A percentile compares a stretch with the other conserved stretches of the same genome.
These are phyloP conservation scores for Aquilaria agallochum DNA, from an alignment of 441 rosid species.

Conservation along the genomic window DNA sequence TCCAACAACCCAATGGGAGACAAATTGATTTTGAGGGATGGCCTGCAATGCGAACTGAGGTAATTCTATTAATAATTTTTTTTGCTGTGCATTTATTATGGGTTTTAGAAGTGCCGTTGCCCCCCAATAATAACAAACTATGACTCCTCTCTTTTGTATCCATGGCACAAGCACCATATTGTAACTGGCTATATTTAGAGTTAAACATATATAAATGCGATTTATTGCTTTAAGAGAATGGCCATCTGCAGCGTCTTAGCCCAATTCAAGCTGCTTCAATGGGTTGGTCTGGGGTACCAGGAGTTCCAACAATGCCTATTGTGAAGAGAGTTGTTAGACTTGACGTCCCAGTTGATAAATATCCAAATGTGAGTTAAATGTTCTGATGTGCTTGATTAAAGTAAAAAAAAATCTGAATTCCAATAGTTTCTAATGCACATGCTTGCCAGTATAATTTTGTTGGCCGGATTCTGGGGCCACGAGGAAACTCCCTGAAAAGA, in stretches of 20 bases:
- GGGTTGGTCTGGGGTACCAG: constrained; percentile 79
- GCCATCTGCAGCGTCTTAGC: constrained; percentile 68
- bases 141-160: too few relatives aligned
- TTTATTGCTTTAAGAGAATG: constrained; percentile 58
- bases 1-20: constrained; percentile 69
- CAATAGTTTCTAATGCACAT: constrained; percentile 24
- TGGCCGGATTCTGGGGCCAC: constrained; percentile 93
- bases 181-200: too few relatives aligned
- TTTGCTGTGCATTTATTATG: background rate
- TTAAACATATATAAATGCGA: background rate
- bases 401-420: background rate
- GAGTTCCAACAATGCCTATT: constrained; percentile 53
- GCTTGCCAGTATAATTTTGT: constrained; percentile 81
- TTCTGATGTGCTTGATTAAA: background rate
- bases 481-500: constrained; percentile 96
- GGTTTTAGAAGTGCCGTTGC: background rate
- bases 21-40: constrained; percentile 70
- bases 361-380: constrained; percentile 67
- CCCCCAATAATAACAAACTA: too few relatives aligned
- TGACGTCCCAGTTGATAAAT: constrained; percentile 90
- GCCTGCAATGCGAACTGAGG: constrained; percentile 88
- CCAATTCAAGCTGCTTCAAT: constrained; percentile 57
- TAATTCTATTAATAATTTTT: too few relatives aligned
- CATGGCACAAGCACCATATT: background rate
- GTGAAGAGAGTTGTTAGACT: constrained; percentile 77